Base-by-base conservation (phyloP, 176 grass and related monocot genomes). In the Tillandsia leiboldiana region DNA sequence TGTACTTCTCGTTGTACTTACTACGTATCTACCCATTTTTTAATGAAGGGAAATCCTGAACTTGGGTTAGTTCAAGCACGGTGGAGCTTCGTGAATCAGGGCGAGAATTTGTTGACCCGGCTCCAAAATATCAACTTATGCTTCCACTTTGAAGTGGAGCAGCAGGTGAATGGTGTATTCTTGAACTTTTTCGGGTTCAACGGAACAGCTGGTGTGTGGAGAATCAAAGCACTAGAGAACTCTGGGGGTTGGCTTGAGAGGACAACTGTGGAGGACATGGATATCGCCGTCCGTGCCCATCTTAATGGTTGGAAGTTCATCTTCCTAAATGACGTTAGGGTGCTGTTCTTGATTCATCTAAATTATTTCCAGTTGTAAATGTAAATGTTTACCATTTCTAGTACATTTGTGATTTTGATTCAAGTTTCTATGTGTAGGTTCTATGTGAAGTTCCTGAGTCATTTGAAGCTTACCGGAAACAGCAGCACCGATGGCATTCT, bases 111-210 rank as follows among this genome's bases (percentile, higher is more conserved):
- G 53, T 72, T 99, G 69, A 99, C 94, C 11, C 87, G 94, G 27
- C 94, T 99, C 23, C 94, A 99, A 83, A 84, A 99, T 75, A 99
- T 99, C 66, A 99, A 99, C 73, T 48, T 99, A 47, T 99, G 94
- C 84, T 99, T 99, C 68, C 94, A 99, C 71, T 99, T 99, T 66
- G 94, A 99, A 85, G 89, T 99, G n/a, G 94, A 99, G 84, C 90
- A 99, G 84, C 94, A 99, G 80, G 94, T 99, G 24, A 99, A 99
- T 14, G 84, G 94, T 53, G 49, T 99, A 47, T 99, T 88, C 72
- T 86, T 89, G 12, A 93, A 93, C 77, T 99, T 99, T 87, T 99
- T 99, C 24, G 94, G 94, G 53, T 99, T 99, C 71, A 99, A 99
- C 4, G 94, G 94, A 33, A 99, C 94, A 49, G 94, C 94, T 2